Conservation (phyloP, 805 yeast genomes). For the Nakazawaea ambrosiae region DNA sequence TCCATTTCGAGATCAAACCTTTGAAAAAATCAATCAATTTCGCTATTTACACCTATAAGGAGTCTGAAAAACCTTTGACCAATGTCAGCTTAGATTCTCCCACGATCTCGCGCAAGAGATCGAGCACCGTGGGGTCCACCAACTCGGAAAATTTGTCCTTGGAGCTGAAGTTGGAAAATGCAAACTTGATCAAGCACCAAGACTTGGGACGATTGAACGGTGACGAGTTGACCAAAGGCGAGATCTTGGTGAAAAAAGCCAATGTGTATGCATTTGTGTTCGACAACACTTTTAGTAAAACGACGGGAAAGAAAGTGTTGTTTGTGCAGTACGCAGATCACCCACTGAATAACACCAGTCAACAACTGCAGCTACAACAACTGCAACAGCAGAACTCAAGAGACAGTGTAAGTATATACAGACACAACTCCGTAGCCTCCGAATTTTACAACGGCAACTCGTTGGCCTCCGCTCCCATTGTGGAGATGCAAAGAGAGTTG, state of each 20-base stretch:
- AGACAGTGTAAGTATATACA: neutral
- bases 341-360: conserved; percentile 11
- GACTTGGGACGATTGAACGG: conserved; percentile 53
- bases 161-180: conserved; percentile 50
- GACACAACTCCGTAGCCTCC: neutral
- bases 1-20: conserved; percentile 82
- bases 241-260: conserved; percentile 48
- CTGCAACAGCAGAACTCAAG: conserved; percentile 5
- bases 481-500: too few relatives aligned
- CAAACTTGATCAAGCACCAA: conserved; percentile 43
- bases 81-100: neutral
- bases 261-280: conserved; percentile 84
- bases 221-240: conserved; percentile 58
- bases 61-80: conserved; percentile 10
- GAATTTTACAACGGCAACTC: too few relatives aligned
- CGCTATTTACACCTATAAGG: conserved; percentile 25
- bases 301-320: conserved; percentile 71
- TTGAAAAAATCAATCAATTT: conserved; percentile 49
- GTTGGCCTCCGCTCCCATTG: too few relatives aligned
- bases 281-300: conserved; percentile 87
- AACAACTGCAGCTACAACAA: neutral
- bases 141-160: conserved; percentile 17
- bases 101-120: conserved; percentile 9
- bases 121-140: conserved; percentile 8
- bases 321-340: conserved; percentile 46